phyloP scores from a whole-genome alignment of 108 stramenopile genomes.

The Cyclotella atomus region DNA sequence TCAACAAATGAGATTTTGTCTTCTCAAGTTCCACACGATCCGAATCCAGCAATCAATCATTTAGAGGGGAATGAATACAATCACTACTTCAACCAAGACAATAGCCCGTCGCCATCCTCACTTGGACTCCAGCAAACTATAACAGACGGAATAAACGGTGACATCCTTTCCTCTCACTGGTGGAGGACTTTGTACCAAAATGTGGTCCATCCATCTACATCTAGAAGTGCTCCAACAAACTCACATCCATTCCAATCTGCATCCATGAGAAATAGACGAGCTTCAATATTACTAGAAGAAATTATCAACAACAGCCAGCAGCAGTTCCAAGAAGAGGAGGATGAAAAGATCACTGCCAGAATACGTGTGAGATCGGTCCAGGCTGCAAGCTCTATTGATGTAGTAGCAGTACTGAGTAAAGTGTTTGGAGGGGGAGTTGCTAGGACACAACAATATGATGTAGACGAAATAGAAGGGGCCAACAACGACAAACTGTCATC shows the following conservation, averaged over 20 bases:
- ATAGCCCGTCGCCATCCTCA: conserved; percentile 1
- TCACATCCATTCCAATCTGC: conserved; percentile 31
- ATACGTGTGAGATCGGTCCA: conserved; percentile 68
- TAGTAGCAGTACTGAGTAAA: conserved; percentile 65
- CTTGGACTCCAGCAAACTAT: background rate
- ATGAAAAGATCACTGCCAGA: conserved; percentile 36
- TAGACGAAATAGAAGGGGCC: conserved; percentile 18
- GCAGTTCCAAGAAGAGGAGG: conserved; percentile 37
- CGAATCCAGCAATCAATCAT: background rate
- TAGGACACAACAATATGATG: conserved; percentile 40
- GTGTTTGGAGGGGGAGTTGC: conserved; percentile 66
- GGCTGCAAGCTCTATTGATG: conserved; percentile 75
- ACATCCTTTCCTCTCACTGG: conserved; percentile 23
- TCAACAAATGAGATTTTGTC: conserved; percentile 9
- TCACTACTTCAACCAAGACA: background rate
- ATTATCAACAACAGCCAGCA: conserved; percentile 39
- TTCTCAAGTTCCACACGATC: background rate
- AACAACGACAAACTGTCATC: background rate
- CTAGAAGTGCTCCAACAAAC: conserved; percentile 12
- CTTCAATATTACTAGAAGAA: conserved; percentile 42
- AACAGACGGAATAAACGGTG: conserved; percentile 9
- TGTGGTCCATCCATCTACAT: conserved; percentile 5
- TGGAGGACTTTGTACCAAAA: conserved; percentile 24
- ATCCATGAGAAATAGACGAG: conserved; percentile 36
- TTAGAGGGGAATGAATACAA: conserved; percentile 3